These are phyloP conservation scores for Diplotaxis tenuifolia DNA, from an alignment of 345 rosid genomes.

Conservation along the genomic window DNA sequence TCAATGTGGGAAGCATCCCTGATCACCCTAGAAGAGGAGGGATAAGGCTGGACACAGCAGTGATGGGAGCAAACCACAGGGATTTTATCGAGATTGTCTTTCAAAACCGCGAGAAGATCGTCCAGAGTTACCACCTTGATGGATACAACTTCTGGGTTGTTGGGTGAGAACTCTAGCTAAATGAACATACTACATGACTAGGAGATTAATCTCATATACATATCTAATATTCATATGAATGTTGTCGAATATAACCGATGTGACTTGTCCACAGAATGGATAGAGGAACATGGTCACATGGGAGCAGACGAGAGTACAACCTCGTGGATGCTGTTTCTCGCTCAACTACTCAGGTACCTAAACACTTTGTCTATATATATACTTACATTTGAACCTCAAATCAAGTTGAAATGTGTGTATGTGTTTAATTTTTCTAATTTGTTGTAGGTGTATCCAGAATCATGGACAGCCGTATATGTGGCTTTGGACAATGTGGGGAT, in stretches of 20 bases:
- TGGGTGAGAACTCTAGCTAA: constrained; percentile 52
- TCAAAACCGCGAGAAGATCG: constrained; percentile 63
- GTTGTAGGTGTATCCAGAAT: constrained; percentile 79
- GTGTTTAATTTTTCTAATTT: neutral
- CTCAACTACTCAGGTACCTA: constrained; percentile 51
- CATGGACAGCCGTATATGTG: constrained; percentile 90
- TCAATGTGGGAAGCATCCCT: constrained; percentile 57
- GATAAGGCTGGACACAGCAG: constrained; percentile 63
- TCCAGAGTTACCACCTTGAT: constrained; percentile 84
- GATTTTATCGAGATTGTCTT: constrained; percentile 73
- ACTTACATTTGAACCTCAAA: neutral
- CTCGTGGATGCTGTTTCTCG: constrained; percentile 77
- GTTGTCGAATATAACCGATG: neutral
- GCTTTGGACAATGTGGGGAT: constrained; percentile 87
- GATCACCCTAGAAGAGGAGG: constrained; percentile 43
- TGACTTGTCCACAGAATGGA: constrained; percentile 57
- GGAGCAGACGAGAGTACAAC: constrained; percentile 67
- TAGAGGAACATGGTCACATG: constrained; percentile 66
- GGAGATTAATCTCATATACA: neutral
- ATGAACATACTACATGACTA: neutral
- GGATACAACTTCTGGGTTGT: constrained; percentile 87
- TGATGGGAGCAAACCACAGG: constrained; percentile 66
- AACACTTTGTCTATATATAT: neutral
- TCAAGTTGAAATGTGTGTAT: neutral
- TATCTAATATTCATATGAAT: neutral